phyloP scores from a whole-genome alignment of 208 protist species.

The Trypanosoma lewisi region DNA sequence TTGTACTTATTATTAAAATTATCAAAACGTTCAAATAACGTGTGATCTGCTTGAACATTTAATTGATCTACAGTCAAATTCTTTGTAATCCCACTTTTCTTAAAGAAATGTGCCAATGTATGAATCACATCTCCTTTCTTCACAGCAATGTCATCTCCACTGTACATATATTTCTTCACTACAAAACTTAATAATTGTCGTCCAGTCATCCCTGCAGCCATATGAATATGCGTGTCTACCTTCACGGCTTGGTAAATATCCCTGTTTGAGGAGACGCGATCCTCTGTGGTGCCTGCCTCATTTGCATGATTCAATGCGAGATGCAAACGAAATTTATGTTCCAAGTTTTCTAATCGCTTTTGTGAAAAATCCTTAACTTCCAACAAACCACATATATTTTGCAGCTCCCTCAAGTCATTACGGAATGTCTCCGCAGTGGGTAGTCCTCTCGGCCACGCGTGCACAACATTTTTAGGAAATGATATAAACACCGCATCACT shows the following conservation, averaged over 20 bases:
- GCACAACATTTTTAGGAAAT: conserved; percentile 66
- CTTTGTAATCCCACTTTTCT: conserved; percentile 81
- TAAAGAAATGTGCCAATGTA: conserved; percentile 85
- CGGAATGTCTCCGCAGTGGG: conserved; percentile 81
- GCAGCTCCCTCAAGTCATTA: conserved; percentile 68
- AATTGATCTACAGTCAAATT: conserved; percentile 96
- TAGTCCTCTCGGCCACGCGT: conserved; percentile 79
- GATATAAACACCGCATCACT: conserved; percentile 89
- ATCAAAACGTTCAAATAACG: conserved; percentile 98
- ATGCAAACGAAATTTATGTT: conserved; percentile 93
- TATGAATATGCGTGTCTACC: conserved; percentile 97
- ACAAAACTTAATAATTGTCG: conserved; percentile 95
- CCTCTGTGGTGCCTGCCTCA: conserved; percentile 86
- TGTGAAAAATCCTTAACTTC: conserved; percentile 93
- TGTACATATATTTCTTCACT: conserved; percentile 89
- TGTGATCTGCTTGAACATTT: conserved; percentile 95
- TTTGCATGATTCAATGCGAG: conserved; percentile 91
- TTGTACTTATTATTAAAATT: conserved; percentile 99
- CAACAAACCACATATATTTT: conserved; percentile 61
- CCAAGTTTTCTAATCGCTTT: conserved; percentile 88
- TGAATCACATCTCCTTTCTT: conserved; percentile 81
- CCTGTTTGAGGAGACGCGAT: conserved; percentile 83
- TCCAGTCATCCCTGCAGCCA: conserved; percentile 94
- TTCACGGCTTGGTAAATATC: conserved; percentile 96
- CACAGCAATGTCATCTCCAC: conserved; percentile 91